These are phyloP conservation scores for Globisporangium camurandrum DNA, from an alignment of 352 stramenopile genomes.

Conservation along the genomic window DNA sequence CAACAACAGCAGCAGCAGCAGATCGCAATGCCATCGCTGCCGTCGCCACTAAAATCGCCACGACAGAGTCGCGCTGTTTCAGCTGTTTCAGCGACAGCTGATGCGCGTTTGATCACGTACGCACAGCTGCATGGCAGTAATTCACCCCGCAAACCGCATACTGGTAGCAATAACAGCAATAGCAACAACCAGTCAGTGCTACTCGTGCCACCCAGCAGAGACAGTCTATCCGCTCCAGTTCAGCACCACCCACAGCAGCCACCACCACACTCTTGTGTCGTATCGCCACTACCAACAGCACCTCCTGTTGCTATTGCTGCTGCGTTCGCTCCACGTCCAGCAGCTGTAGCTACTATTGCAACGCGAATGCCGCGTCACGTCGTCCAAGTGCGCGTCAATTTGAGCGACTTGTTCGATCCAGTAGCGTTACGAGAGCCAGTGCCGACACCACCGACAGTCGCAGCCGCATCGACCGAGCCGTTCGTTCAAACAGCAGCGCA, in stretches of 20 bases:
- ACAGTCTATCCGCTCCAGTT: too few relatives aligned
- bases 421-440: background rate
- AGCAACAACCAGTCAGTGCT: background rate
- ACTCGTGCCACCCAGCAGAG: too few relatives aligned
- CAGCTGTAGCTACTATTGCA: background rate
- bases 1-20: too few relatives aligned
- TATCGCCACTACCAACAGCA: background rate
- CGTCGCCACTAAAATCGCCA: background rate
- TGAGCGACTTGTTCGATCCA: slow-evolving; percentile 17
- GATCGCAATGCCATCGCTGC: background rate
- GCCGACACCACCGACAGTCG: background rate
- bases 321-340: background rate
- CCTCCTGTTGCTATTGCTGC: background rate
- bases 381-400: slow-evolving; percentile 38
- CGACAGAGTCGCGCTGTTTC: background rate
- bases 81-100: too few relatives aligned
- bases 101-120: too few relatives aligned
- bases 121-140: slow-evolving; percentile 2
- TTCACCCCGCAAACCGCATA: slow-evolving; percentile 15
- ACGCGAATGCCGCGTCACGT: slow-evolving; percentile 18
- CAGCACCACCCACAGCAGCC: too few relatives aligned
- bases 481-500: background rate
- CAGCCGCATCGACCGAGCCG: background rate
- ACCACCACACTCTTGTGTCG: too few relatives aligned
- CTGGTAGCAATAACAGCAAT: background rate